These are phyloP conservation scores for Bauhinia variegata DNA, from an alignment of 306 rosid genomes.

Conservation along the genomic window DNA sequence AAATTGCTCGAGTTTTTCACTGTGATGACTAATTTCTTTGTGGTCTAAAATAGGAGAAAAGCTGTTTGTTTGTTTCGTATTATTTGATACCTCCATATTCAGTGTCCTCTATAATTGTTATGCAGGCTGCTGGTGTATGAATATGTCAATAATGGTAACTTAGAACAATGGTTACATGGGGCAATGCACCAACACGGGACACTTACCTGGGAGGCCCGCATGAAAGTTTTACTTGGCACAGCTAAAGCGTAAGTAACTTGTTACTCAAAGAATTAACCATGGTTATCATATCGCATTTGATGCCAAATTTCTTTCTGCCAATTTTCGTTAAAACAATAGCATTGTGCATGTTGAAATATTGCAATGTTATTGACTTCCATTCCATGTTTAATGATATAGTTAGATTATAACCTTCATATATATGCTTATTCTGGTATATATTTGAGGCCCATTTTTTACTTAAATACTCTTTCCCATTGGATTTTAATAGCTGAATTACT, in stretches of 20 bases:
- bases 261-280: constrained; percentile 17
- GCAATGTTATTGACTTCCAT: not conserved
- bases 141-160: constrained; percentile 93
- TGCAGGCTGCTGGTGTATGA: constrained; percentile 91
- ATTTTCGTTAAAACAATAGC: constrained; percentile 5
- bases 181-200: constrained; percentile 73
- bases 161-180: constrained; percentile 96
- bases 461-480: constrained; percentile 5
- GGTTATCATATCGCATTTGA: not conserved
- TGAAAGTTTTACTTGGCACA: constrained; percentile 86
- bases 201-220: constrained; percentile 91
- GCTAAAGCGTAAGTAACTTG: constrained; percentile 87
- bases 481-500: not conserved
- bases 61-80: no score
- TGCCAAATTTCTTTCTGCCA: constrained; percentile 10
- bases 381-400: constrained; percentile 13
- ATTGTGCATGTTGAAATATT: constrained; percentile 9
- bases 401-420: no score
- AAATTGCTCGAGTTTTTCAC: constrained; percentile 13
- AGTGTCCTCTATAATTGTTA: constrained; percentile 22
- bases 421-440: constrained; percentile 1
- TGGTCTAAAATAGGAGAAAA: constrained; percentile 20
- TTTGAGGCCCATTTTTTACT: not conserved
- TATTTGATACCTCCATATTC: constrained; percentile 8
- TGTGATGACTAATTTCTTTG: not conserved